A percentile compares a stretch with the other conserved stretches of the same genome.
Conservation (phyloP, 805 yeast species). For the Ogataea parapolymorpha region DNA sequence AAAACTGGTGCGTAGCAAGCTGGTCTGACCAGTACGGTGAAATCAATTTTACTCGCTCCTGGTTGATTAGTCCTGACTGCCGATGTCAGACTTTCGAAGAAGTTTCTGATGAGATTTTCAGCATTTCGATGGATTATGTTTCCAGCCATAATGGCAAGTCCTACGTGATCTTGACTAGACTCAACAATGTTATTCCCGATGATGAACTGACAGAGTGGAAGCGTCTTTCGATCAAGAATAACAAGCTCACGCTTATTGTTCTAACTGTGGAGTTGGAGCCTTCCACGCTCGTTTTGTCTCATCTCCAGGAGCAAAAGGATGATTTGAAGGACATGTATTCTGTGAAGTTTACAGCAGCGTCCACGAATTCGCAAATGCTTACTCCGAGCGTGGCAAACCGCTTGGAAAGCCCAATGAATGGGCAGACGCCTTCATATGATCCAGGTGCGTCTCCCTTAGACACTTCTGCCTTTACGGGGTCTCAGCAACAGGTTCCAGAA, state of each 20-base stretch:
- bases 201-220: conserved; percentile 82
- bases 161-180: conserved; percentile 63
- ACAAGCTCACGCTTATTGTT: conserved; percentile 60
- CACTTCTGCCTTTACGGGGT: conserved; percentile 1
- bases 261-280: conserved; percentile 59
- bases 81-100: conserved; percentile 41
- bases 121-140: conserved; percentile 47
- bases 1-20: conserved; percentile 80
- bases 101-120: conserved; percentile 67
- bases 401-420: conserved; percentile 30
- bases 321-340: conserved; percentile 22
- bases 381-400: conserved; percentile 19
- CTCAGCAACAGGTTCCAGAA: conserved; percentile 6
- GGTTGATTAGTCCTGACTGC: conserved; percentile 45
- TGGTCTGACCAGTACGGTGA: conserved; percentile 87
- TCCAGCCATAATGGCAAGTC: conserved; percentile 47
- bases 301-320: conserved; percentile 20
- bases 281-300: conserved; percentile 41
- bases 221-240: conserved; percentile 55
- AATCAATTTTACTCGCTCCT: conserved; percentile 57
- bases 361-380: conserved; percentile 27
- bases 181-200: conserved; percentile 73
- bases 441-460: conserved; percentile 27
- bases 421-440: conserved; percentile 30
- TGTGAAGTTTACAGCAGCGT: conserved; percentile 24